Evolutionary conservation across 2,329 filamentous ascomycete species (phyloP).

Genomic region (Cytospora piceicola): DNA sequence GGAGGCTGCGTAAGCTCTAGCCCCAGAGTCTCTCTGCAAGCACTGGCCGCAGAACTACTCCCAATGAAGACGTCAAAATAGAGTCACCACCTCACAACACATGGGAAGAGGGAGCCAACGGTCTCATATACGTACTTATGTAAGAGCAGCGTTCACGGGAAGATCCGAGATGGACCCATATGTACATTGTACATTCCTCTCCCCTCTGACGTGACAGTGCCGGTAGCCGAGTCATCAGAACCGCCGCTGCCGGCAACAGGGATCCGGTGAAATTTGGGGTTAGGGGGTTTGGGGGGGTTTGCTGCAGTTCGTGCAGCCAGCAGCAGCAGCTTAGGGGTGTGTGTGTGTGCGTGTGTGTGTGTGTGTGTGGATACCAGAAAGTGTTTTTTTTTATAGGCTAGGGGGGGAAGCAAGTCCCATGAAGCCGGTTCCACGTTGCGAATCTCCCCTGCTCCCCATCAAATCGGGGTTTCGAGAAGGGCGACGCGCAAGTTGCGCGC

Average conservation of each 20-base stretch:
- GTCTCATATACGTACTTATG: conserved; percentile 17
- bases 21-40: background rate
- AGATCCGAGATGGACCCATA: conserved; percentile 15
- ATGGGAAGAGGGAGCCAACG: background rate
- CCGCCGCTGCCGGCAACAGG: background rate
- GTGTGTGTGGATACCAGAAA: background rate
- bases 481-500: background rate
- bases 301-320: background rate
- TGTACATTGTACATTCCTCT: too few relatives aligned
- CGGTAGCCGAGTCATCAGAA: conserved; percentile 12
- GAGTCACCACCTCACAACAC: background rate
- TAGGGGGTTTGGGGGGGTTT: background rate
- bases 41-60: background rate
- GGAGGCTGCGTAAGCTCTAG: background rate
- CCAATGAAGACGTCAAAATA: too few relatives aligned
- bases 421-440: background rate
- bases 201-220: conserved; percentile 16
- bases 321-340: too few relatives aligned
- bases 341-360: too few relatives aligned
- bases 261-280: background rate
- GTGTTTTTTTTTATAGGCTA: background rate
- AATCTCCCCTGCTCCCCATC: too few relatives aligned
- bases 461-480: background rate
- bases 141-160: conserved; percentile 15
- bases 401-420: background rate